Base-by-base conservation (phyloP, 352 stramenopile genomes). In the Phytopythium sindhum region DNA sequence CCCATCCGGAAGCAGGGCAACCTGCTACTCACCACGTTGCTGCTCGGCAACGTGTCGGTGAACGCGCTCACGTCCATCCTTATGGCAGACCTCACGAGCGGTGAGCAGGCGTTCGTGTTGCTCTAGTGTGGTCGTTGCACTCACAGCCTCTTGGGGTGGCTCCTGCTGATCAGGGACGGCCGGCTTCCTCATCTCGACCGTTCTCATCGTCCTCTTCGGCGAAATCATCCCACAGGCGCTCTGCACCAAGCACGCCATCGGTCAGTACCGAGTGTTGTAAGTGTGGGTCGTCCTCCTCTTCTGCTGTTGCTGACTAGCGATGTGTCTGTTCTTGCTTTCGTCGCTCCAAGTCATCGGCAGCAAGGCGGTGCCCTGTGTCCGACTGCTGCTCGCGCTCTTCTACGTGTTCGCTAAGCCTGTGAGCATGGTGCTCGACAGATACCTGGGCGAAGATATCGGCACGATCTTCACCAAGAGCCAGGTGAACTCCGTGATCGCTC, bases 61-160 rank as follows among this genome's bases (percentile, higher is more conserved):
- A 99, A 99, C 72, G 92, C 95, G n/a, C 65, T 98, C 51, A 79
- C 98, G 7, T 98, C 96, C 5, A 99, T 99, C 75, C 71, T 99
- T 11, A 90, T 98, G 72, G 92, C 54, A n/a, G 54, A 60, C 35
- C 54, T 60, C 54, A 60, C 54, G 35, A 60, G 54, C 54, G 54
- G 57, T 75, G 24, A 5, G 51, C 15, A 17, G 19, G 28, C 29
- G 17, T 17, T 23, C 48, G 2, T 23, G 44, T 26, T 53, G n/a
- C 12, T 62, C 3, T 39, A 10, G 10, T 39, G 33, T 29, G 51
- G 6, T 51, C 24, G 17, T 15, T 19, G 0, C 10, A 61, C 80
- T 85, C 6, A 51, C 85, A 33, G 61, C 90, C 24, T 93, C 94
- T 24, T 97, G 98, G 63, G 57, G 23, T 31, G 12, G 50, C 50